Conservation (phyloP, 2,329 filamentous ascomycete species). For the Proliferodiscus dingleyae region DNA sequence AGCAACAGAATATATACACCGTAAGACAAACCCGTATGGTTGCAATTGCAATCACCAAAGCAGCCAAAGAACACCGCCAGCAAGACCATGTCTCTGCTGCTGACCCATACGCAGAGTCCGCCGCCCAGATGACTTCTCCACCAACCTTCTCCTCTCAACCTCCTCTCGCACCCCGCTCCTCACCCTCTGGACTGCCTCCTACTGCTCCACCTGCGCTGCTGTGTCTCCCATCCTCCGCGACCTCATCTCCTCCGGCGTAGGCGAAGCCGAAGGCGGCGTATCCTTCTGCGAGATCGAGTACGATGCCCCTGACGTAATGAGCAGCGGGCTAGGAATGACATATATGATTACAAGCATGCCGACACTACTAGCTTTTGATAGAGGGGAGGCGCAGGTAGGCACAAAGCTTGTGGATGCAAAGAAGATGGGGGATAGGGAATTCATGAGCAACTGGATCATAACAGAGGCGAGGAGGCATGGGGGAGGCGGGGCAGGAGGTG, state of each 20-base stretch:
- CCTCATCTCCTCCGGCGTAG: slow-evolving; percentile 42
- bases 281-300: slow-evolving; percentile 50
- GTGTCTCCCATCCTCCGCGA: slow-evolving; percentile 45
- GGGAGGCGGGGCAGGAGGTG: slow-evolving; percentile 38
- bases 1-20: slow-evolving; percentile 38
- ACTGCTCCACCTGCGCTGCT: slow-evolving; percentile 49
- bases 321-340: slow-evolving; percentile 41
- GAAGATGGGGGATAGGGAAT: slow-evolving; percentile 44
- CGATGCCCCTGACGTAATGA: slow-evolving; percentile 54
- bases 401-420: slow-evolving; percentile 47
- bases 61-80: too few relatives aligned
- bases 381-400: slow-evolving; percentile 45
- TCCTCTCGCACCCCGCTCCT: slow-evolving; percentile 51
- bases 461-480: slow-evolving; percentile 45
- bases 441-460: slow-evolving; percentile 50
- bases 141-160: slow-evolving; percentile 50
- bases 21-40: too few relatives aligned
- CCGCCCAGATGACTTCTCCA: slow-evolving; percentile 48
- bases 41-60: too few relatives aligned
- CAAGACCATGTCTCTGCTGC: too few relatives aligned
- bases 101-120: too few relatives aligned
- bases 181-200: slow-evolving; percentile 56
- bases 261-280: slow-evolving; percentile 52
- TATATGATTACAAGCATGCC: slow-evolving; percentile 57
- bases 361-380: slow-evolving; percentile 53